phyloP scores from a whole-genome alignment of 2,329 filamentous ascomycete species.

The Aaosphaeria arxii region DNA sequence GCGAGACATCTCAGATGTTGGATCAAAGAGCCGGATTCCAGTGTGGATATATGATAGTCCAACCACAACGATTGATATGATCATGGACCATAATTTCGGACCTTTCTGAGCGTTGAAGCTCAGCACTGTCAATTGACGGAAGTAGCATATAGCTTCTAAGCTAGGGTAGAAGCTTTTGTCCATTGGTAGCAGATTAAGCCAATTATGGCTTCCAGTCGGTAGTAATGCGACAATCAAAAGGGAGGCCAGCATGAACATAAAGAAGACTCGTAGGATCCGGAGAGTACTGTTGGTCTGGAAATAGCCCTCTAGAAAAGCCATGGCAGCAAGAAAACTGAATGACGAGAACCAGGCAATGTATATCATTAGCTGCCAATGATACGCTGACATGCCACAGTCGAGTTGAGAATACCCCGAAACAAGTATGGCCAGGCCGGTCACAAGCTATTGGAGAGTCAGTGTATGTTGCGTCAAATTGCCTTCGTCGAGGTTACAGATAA shows the following conservation, averaged over 20 bases:
- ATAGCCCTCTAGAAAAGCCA: conserved; percentile 17
- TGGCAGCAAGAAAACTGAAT: conserved; percentile 17
- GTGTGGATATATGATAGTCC: conserved; percentile 16
- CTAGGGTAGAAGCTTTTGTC: conserved; percentile 18
- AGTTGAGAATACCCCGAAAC: conserved; percentile 19
- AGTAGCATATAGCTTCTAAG: conserved; percentile 16
- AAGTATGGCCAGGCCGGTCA: conserved; percentile 22
- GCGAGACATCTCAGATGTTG: conserved; percentile 8
- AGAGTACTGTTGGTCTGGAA: conserved; percentile 18
- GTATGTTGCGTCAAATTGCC: no score
- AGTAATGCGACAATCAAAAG: conserved; percentile 18
- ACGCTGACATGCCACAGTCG: conserved; percentile 19
- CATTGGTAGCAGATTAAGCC: conserved; percentile 14
- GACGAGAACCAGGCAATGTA: conserved; percentile 21
- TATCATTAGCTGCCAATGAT: conserved; percentile 27
- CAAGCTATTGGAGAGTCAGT: not conserved
- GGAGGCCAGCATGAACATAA: conserved; percentile 16
- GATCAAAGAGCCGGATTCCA: conserved; percentile 16
- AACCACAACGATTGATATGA: conserved; percentile 18
- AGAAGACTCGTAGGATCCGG: conserved; percentile 14
- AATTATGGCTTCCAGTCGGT: conserved; percentile 19
- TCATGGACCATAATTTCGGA: conserved; percentile 20
- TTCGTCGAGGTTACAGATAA: no score
- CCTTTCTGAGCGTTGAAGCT: conserved; percentile 7
- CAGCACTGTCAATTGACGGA: conserved; percentile 9